Evolutionary conservation across 75 land plant species (phyloP), one percentile per base, ranked within the genome.

Genomic region (Cryptomeria japonica): DNA sequence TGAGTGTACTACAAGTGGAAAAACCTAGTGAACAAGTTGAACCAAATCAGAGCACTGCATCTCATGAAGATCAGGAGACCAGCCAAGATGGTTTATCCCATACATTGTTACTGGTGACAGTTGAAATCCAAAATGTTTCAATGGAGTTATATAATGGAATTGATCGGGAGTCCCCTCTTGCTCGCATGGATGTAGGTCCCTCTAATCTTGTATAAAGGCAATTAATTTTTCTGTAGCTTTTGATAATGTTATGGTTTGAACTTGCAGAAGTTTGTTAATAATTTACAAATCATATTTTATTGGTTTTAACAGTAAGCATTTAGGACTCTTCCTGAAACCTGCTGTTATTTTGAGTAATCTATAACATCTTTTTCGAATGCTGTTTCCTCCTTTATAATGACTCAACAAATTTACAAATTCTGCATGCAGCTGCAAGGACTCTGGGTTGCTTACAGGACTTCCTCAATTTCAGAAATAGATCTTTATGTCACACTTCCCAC

Each of bases 371-470:
- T 80, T 82, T 46, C 31, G 53, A 34, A 5, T 82, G 84, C n/a
- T 11, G 84, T 82, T 82, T 82, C n/a, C 9, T 32, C 77, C 11
- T 75, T 46, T n/a, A 46, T 38, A 82, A 44, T 44, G 84, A 22
- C n/a, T 0, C 46, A 82, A 46, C 15, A 82, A 28, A 82, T 82
- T 44, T 82, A 32, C 28, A 46, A 80, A 46, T 28, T 38, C 53
- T 44, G 53, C 46, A 86, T 91, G 86, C 95, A 98, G 99, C 89
- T 98, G 32, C 95, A 96, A 89, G 96, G 94, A 16, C 94, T 98
- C 61, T 98, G 99, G 99, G 92, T 96, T 19, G 94, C 94, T 68
- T 98, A 98, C 70, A 86, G 99, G 38, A 93, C 91, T 61, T 93
- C 99, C 68, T 96, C 99, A 36, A 88, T 93, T 12, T 92, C 87